These are phyloP conservation scores for Pichia sp. DNA, from an alignment of 1,139 yeast species.

Conservation along the genomic window DNA sequence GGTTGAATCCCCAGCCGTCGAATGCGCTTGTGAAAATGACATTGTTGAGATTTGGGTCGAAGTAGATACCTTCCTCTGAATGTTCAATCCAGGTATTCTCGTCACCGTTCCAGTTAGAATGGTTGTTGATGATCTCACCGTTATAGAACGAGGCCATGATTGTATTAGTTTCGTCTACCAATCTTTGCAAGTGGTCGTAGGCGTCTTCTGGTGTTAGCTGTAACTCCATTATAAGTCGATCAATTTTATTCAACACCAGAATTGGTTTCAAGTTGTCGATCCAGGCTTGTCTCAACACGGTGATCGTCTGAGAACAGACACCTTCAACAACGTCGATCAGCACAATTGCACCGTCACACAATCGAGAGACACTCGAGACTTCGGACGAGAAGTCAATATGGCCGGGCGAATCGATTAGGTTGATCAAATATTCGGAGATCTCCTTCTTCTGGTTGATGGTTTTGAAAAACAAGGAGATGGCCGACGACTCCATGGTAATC, in stretches of 20 bases:
- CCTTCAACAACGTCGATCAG: constrained; percentile 97
- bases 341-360: constrained; percentile 96
- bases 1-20: constrained; percentile 97
- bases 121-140: constrained; percentile 92
- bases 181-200: constrained; percentile 67
- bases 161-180: constrained; percentile 90
- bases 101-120: constrained; percentile 55
- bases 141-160: constrained; percentile 91
- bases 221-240: constrained; percentile 77
- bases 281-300: constrained; percentile 95
- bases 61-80: constrained; percentile 81
- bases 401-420: constrained; percentile 96
- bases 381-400: constrained; percentile 96
- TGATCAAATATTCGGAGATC: constrained; percentile 76
- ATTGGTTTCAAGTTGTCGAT: constrained; percentile 84
- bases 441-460: constrained; percentile 45
- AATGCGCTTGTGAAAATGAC: constrained; percentile 92
- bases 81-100: constrained; percentile 63
- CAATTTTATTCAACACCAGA: constrained; percentile 89
- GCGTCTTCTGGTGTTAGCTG: constrained; percentile 84
- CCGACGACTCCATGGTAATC: constrained; percentile 95
- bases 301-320: constrained; percentile 93
- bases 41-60: constrained; percentile 84
- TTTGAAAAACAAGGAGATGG: constrained; percentile 81
- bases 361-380: constrained; percentile 89